Conservation (phyloP, 805 yeast species). For the Wickerhamomyces xylosicus region DNA sequence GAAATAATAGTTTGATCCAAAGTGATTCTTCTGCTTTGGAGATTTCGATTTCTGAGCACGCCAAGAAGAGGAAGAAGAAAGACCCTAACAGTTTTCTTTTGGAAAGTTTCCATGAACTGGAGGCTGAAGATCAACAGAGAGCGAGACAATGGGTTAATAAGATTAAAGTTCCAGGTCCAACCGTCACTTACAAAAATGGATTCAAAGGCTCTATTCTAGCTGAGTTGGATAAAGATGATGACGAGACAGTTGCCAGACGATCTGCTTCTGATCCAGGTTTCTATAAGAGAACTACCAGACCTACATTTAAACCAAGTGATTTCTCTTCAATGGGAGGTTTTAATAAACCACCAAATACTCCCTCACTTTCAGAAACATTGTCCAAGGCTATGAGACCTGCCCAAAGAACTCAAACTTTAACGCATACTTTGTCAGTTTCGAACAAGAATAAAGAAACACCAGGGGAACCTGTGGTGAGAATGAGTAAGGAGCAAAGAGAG, state of each 20-base stretch:
- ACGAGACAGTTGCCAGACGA: background rate
- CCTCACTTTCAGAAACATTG: background rate
- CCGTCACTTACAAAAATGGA: background rate
- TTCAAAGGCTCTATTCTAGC: background rate
- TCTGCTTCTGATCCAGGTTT: background rate
- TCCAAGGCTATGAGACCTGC: background rate
- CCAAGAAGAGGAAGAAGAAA: background rate
- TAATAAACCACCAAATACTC: background rate
- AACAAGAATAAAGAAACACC: background rate
- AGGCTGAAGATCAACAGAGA: background rate
- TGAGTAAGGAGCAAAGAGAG: slow-evolving; percentile 6
- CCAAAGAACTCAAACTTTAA: background rate
- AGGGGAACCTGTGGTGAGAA: background rate
- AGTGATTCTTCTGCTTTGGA: background rate
- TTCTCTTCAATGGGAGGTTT: background rate
- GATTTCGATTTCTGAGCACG: background rate
- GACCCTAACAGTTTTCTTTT: background rate
- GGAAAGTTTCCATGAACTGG: background rate
- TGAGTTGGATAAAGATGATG: background rate
- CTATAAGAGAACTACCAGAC: background rate
- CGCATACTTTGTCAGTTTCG: background rate
- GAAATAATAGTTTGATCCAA: no score
- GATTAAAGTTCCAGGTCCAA: background rate
- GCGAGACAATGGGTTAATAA: background rate
- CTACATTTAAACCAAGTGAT: background rate